These are phyloP conservation scores for Yamadazyma aaseri DNA, from an alignment of 1,139 yeast genomes.

Conservation along the genomic window DNA sequence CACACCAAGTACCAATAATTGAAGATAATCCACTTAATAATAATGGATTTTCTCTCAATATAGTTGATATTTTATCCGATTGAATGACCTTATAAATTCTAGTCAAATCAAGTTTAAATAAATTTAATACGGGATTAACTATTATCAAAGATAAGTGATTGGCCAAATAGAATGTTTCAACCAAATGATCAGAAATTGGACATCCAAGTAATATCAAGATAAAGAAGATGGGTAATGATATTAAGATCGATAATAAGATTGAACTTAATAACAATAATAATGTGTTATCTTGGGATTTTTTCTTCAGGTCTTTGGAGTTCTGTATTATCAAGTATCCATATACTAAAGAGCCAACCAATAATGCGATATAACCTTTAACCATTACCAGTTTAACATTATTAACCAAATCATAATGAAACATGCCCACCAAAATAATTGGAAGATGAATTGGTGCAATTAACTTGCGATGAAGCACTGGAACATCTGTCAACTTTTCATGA, in stretches of 20 bases:
- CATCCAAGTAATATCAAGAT: slow-evolving; percentile 79
- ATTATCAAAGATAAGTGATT: slow-evolving; percentile 63
- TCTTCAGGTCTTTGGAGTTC: slow-evolving; percentile 15
- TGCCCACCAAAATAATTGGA: slow-evolving; percentile 34
- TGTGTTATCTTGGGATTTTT: slow-evolving; percentile 25
- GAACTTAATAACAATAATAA: slow-evolving; percentile 36
- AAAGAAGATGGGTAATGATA: slow-evolving; percentile 53
- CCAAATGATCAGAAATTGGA: slow-evolving; percentile 57
- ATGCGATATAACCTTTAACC: slow-evolving; percentile 26
- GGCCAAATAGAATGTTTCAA: slow-evolving; percentile 65
- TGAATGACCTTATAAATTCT: slow-evolving; percentile 23
- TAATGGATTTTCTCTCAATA: slow-evolving; percentile 33
- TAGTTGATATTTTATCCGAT: slow-evolving; percentile 21
- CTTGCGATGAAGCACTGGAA: slow-evolving; percentile 10
- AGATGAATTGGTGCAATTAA: slow-evolving; percentile 46
- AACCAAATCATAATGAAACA: slow-evolving; percentile 40
- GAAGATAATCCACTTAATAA: slow-evolving; percentile 48
- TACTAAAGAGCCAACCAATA: slow-evolving; percentile 25
- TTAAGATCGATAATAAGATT: slow-evolving; percentile 38
- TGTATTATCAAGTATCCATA: slow-evolving; percentile 25
- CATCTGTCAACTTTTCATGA: slow-evolving; percentile 4
- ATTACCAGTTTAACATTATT: slow-evolving; percentile 24
- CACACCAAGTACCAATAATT: slow-evolving; percentile 82
- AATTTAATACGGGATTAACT: slow-evolving; percentile 62
- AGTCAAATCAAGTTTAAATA: slow-evolving; percentile 55